These are phyloP conservation scores for Colletotrichum sp. DNA, from an alignment of 2,329 filamentous ascomycete species.

Conservation along the genomic window DNA sequence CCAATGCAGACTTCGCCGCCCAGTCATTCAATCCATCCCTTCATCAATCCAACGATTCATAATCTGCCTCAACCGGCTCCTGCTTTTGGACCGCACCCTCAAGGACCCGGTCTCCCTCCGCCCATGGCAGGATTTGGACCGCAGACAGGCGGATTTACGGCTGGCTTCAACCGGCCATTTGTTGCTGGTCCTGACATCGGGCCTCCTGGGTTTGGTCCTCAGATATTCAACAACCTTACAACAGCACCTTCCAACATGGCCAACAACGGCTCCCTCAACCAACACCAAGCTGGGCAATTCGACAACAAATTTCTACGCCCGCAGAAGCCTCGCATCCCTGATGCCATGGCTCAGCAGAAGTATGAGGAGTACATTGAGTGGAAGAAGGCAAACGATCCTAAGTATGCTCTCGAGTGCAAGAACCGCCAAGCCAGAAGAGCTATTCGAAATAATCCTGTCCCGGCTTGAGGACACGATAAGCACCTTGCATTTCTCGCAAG, in stretches of 20 bases:
- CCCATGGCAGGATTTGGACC: background rate
- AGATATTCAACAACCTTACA: background rate
- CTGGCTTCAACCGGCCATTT: background rate
- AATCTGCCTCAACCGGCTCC: background rate
- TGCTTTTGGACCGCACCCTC: background rate
- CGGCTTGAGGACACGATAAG: background rate
- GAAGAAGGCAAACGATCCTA: slow-evolving; percentile 52
- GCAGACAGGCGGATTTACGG: background rate
- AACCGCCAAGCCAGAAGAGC: slow-evolving; percentile 26
- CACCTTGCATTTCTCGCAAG: background rate
- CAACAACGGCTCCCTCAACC: background rate
- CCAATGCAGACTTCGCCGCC: background rate
- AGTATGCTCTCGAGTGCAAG: slow-evolving; percentile 52
- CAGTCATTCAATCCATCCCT: background rate
- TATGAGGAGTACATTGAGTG: slow-evolving; percentile 55
- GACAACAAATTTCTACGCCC: slow-evolving; percentile 26
- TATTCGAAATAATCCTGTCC: background rate
- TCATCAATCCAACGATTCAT: background rate
- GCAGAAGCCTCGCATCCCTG: slow-evolving; percentile 45
- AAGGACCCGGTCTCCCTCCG: background rate
- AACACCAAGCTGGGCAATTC: background rate
- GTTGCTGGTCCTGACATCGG: background rate
- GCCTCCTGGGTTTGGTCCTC: background rate
- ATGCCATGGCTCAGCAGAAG: slow-evolving; percentile 45
- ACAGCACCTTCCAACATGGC: background rate